These are phyloP conservation scores for Euphorbia tirucalli DNA, from an alignment of 345 rosid species.

Conservation along the genomic window DNA sequence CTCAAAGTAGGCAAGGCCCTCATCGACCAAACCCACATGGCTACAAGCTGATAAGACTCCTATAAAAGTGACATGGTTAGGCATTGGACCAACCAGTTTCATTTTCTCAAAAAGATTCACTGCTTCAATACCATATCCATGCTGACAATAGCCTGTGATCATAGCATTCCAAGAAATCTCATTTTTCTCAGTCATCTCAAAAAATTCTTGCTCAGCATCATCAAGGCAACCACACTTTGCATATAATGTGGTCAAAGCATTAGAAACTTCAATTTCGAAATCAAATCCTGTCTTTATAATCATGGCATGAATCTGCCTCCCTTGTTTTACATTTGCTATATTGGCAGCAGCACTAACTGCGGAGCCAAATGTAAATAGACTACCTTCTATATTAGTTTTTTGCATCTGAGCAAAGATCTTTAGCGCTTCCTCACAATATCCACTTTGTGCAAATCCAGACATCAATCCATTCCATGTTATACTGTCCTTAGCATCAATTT, in stretches of 20 bases:
- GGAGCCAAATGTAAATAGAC: constrained; percentile 67
- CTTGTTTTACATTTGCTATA: constrained; percentile 67
- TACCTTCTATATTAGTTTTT: constrained; percentile 46
- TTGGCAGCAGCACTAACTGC: constrained; percentile 88
- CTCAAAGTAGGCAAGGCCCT: constrained; percentile 66
- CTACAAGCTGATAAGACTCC: constrained; percentile 92
- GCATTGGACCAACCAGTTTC: constrained; percentile 48
- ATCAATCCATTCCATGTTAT: constrained; percentile 86
- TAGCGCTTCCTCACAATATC: constrained; percentile 67
- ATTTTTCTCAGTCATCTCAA: constrained; percentile 61
- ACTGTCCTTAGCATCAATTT: constrained; percentile 59
- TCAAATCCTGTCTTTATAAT: constrained; percentile 61
- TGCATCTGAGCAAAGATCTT: constrained; percentile 60
- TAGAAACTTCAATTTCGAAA: constrained; percentile 72
- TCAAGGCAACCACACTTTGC: constrained; percentile 77
- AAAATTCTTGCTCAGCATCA: constrained; percentile 61
- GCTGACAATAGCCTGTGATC: constrained; percentile 78
- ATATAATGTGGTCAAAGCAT: constrained; percentile 72
- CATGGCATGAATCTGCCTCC: constrained; percentile 73
- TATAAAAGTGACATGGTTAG: constrained; percentile 68
- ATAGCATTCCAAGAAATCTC: constrained; percentile 91
- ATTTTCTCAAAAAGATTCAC: constrained; percentile 59
- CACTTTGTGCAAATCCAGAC: constrained; percentile 79
- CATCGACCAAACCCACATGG: constrained; percentile 70
- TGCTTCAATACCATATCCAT: constrained; percentile 72